Evolutionary conservation across 768 basidiomycete species (phyloP).

Genomic region (Daedaleopsis nitida): DNA sequence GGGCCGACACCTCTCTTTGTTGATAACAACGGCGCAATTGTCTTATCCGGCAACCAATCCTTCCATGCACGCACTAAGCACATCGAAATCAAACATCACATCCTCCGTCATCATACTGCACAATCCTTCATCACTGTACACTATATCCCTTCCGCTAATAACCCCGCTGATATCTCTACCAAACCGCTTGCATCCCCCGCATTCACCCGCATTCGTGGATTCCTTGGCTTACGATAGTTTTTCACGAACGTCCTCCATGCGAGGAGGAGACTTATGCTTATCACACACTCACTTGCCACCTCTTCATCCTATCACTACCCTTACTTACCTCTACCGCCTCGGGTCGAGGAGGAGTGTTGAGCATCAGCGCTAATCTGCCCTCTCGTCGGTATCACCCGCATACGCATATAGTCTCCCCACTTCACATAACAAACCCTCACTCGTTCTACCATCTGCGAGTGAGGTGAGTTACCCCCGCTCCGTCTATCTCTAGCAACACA

Average conservation of each 20-base stretch:
- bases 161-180: constrained; percentile 42
- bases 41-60: constrained; percentile 34
- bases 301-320: neutral
- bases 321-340: neutral
- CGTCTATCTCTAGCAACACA: too few relatives aligned
- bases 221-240: constrained; percentile 21
- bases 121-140: constrained; percentile 10
- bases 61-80: constrained; percentile 33
- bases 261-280: constrained; percentile 14
- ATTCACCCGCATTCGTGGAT: constrained; percentile 21
- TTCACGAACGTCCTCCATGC: too few relatives aligned
- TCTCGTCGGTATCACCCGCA: too few relatives aligned
- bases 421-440: too few relatives aligned
- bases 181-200: constrained; percentile 34
- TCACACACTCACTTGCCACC: too few relatives aligned
- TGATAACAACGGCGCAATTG: constrained; percentile 43
- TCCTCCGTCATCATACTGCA: constrained; percentile 23
- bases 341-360: neutral
- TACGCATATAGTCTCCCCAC: too few relatives aligned
- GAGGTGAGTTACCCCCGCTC: too few relatives aligned
- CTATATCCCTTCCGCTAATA: constrained; percentile 29
- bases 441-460: too few relatives aligned
- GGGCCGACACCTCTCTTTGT: constrained; percentile 23
- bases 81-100: constrained; percentile 31
- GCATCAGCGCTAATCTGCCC: too few relatives aligned